phyloP scores from a whole-genome alignment of 169 alveolate species.

The Plasmodium cynomolgi region DNA sequence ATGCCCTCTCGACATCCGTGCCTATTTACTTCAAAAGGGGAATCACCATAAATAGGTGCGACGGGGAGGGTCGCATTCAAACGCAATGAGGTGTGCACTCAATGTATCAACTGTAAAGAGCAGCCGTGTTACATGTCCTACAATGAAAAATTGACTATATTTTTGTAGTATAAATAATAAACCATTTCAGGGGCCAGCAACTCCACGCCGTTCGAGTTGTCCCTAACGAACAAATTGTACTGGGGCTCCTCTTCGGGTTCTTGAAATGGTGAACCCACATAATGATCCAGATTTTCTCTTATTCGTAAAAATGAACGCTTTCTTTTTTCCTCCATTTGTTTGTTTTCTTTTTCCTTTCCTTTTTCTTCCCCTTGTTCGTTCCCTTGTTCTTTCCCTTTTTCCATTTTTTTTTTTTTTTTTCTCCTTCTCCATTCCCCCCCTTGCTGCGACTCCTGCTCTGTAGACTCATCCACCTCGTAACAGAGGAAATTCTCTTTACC shows the following conservation, averaged over 20 bases:
- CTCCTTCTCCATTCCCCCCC: neutral
- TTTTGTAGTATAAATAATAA: slow-evolving; percentile 63
- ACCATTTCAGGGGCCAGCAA: neutral
- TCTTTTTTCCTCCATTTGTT: neutral
- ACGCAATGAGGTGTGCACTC: neutral
- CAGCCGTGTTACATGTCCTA: neutral
- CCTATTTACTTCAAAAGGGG: neutral
- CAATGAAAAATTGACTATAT: slow-evolving; percentile 65
- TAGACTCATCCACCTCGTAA: neutral
- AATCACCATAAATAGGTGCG: neutral
- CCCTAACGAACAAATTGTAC: slow-evolving; percentile 7
- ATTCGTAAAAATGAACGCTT: neutral
- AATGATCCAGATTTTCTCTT: slow-evolving; percentile 21
- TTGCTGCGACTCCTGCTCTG: neutral
- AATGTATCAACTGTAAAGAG: neutral
- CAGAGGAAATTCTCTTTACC: slow-evolving; percentile 25
- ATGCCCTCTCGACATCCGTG: neutral
- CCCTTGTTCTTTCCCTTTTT: neutral
- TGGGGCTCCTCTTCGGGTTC: neutral
- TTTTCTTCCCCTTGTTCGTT: neutral
- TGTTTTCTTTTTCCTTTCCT: neutral
- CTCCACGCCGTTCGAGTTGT: slow-evolving; percentile 27
- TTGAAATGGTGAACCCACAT: neutral
- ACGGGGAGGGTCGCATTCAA: neutral
- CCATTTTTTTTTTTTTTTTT: neutral